These are phyloP conservation scores for Zychaea mexicana DNA, from an alignment of 371 early-diverging fungal genomes.

Conservation along the genomic window DNA sequence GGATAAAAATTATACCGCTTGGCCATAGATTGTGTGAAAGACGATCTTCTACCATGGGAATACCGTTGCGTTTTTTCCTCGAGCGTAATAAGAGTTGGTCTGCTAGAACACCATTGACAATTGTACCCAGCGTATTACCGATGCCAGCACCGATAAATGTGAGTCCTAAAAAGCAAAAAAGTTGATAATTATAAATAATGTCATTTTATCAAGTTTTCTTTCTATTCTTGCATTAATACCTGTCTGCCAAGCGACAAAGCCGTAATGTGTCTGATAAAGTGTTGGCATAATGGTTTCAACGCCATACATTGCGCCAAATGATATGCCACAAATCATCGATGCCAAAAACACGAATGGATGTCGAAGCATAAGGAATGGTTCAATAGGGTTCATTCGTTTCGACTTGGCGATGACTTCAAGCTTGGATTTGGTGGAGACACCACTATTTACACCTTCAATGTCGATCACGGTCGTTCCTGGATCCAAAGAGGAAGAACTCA, in stretches of 20 bases:
- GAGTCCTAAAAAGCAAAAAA: too few relatives aligned
- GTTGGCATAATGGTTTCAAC: slow-evolving; percentile 42
- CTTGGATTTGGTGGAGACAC: background rate
- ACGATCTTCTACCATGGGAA: slow-evolving; percentile 21
- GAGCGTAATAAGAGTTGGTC: slow-evolving; percentile 23
- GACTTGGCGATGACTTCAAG: background rate
- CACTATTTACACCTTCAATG: background rate
- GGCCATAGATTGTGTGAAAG: slow-evolving; percentile 27
- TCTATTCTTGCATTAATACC: slow-evolving; percentile 8
- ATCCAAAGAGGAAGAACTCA: background rate
- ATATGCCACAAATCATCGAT: slow-evolving; percentile 48
- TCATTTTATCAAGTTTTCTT: background rate
- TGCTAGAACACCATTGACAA: slow-evolving; percentile 18
- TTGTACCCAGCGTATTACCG: slow-evolving; percentile 40
- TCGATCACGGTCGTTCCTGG: background rate
- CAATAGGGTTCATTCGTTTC: slow-evolving; percentile 27
- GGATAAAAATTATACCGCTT: slow-evolving; percentile 34
- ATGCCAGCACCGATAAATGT: slow-evolving; percentile 45
- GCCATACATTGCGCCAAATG: slow-evolving; percentile 55
- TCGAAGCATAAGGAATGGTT: slow-evolving; percentile 36
- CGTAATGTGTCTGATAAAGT: slow-evolving; percentile 30
- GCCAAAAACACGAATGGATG: slow-evolving; percentile 51
- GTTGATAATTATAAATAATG: too few relatives aligned
- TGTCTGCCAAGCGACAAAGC: slow-evolving; percentile 41
- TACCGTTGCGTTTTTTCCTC: slow-evolving; percentile 16